Percentiles rank a stretch among this genome's conserved stretches.
Evolutionary conservation across 2,329 filamentous ascomycete species (phyloP).

Genomic region (Tothia fuscella): DNA sequence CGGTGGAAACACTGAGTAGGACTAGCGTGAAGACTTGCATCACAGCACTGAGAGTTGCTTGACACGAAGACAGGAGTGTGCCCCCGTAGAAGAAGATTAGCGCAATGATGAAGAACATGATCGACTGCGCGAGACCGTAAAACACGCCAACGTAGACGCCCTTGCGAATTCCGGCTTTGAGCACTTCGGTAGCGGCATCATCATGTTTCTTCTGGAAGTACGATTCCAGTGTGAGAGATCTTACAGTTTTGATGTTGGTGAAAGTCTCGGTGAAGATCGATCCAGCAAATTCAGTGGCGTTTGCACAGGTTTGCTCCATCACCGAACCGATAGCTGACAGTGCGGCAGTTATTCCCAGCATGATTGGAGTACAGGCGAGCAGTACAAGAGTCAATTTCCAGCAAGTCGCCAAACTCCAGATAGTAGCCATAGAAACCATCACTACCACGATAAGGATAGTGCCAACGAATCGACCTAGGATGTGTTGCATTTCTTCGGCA

Average conservation of each 20-base stretch:
- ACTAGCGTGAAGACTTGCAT: conserved; percentile 70
- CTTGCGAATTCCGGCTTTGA: conserved; percentile 51
- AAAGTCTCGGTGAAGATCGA: conserved; percentile 64
- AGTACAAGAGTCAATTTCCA: conserved; percentile 76
- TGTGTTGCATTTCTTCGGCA: conserved; percentile 75
- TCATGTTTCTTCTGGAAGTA: conserved; percentile 57
- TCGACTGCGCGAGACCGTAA: conserved; percentile 66
- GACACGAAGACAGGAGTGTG: conserved; percentile 42
- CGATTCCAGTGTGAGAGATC: conserved; percentile 59
- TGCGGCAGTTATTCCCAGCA: conserved; percentile 52
- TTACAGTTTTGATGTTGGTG: conserved; percentile 65
- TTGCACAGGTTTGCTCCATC: conserved; percentile 61
- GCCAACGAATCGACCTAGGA: conserved; percentile 67
- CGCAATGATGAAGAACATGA: conserved; percentile 60
- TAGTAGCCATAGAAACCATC: conserved; percentile 57
- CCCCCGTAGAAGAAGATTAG: conserved; percentile 78
- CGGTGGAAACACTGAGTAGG: conserved; percentile 68
- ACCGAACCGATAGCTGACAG: conserved; percentile 54
- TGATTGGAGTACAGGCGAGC: conserved; percentile 53
- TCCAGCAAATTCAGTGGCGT: conserved; percentile 47
- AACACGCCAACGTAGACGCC: conserved; percentile 57
- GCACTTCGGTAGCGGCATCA: conserved; percentile 38
- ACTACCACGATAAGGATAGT: conserved; percentile 52
- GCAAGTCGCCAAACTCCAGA: conserved; percentile 61
- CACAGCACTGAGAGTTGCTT: conserved; percentile 44